Conservation (phyloP, 2,329 filamentous ascomycete species). For the Fusarium metavorans region DNA sequence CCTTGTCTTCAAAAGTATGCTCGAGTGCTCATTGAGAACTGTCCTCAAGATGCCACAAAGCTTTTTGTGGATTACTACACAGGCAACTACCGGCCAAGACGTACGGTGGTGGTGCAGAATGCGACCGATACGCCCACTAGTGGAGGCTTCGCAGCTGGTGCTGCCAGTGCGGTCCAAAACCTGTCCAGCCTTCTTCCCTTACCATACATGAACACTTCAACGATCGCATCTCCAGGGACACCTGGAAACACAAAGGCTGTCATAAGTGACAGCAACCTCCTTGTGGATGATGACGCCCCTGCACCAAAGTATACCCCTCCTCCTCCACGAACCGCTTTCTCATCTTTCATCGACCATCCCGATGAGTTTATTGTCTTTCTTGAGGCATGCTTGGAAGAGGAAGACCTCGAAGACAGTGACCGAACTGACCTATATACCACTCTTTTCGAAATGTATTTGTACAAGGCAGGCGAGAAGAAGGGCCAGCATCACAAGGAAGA, state of each 20-base stretch:
- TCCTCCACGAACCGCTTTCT: conserved; percentile 89
- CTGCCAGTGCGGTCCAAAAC: conserved; percentile 85
- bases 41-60: conserved; percentile 82
- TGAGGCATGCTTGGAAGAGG: conserved; percentile 84
- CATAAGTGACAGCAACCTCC: conserved; percentile 63
- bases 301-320: conserved; percentile 78
- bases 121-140: conserved; percentile 53
- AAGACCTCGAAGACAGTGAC: conserved; percentile 78
- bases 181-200: conserved; percentile 85
- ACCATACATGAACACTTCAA: conserved; percentile 82
- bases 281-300: conserved; percentile 60
- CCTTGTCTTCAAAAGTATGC: conserved; percentile 95
- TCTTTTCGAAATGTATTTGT: conserved; percentile 97
- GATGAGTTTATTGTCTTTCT: conserved; percentile 93
- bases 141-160: conserved; percentile 65
- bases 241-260: conserved; percentile 63
- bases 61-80: conserved; percentile 97
- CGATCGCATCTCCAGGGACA: conserved; percentile 65
- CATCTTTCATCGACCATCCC: conserved; percentile 94
- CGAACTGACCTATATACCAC: conserved; percentile 92
- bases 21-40: conserved; percentile 88
- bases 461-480: conserved; percentile 83
- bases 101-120: conserved; percentile 61
- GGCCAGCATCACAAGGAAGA: conserved; percentile 74
- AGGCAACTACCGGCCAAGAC: conserved; percentile 80